phyloP scores from a whole-genome alignment of 352 stramenopile genomes.

The Globisporangium sylvaticum region DNA sequence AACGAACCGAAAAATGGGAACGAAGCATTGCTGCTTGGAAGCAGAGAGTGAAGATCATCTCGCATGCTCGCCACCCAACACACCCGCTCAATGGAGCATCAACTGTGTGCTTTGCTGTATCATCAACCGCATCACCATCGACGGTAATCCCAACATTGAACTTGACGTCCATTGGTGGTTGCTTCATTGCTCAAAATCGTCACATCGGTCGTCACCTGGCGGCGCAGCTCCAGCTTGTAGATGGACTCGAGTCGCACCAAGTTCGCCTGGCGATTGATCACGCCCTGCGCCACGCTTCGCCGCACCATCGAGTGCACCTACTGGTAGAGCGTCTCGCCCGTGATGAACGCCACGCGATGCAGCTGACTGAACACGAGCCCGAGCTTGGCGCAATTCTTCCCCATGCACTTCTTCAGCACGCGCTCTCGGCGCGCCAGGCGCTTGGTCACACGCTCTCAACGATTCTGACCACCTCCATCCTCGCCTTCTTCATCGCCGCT shows the following conservation, averaged over 20 bases:
- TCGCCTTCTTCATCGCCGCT: not conserved
- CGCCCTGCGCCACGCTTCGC: conserved; percentile 36
- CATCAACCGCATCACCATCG: not conserved
- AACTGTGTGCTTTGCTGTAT: not conserved
- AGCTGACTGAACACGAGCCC: conserved; percentile 37
- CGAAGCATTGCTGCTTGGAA: not conserved
- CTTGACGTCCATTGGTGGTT: not conserved
- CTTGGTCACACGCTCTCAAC: conserved; percentile 2
- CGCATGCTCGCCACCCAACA: not conserved
- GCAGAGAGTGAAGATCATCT: not conserved
- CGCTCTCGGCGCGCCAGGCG: not conserved
- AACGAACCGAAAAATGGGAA: not conserved
- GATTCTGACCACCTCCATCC: not conserved
- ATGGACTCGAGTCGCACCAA: conserved; percentile 46
- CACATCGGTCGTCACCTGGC: conserved; percentile 35
- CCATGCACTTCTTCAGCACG: conserved; percentile 8
- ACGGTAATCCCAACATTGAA: not conserved
- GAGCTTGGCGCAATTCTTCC: conserved; percentile 15
- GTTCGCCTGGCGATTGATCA: conserved; percentile 42
- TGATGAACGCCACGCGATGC: conserved; percentile 23
- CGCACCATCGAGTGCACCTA: conserved; percentile 35
- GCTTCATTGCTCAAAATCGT: not conserved
- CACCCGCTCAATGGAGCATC: not conserved
- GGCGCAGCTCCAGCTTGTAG: conserved; percentile 56
- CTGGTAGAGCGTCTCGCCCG: conserved; percentile 48